A percentile compares a stretch with the other conserved stretches of the same genome.
These are phyloP conservation scores for Acacia confusa DNA, from an alignment of 306 rosid species.

Conservation along the genomic window DNA sequence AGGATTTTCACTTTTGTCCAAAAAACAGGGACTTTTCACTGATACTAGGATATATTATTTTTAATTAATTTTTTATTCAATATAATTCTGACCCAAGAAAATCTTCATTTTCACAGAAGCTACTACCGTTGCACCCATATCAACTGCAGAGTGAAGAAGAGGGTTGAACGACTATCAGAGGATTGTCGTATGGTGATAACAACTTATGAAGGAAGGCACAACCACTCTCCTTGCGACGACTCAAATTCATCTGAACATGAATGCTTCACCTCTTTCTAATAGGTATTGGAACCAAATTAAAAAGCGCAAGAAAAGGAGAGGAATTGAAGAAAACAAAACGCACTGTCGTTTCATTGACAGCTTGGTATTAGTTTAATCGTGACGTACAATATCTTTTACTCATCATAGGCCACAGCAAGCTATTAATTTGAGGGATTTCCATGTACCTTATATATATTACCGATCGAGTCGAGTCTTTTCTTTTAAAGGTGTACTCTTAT, in stretches of 20 bases:
- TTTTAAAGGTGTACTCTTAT: neutral
- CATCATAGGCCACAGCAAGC: conserved; percentile 7
- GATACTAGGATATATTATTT: neutral
- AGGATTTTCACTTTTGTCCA: no score
- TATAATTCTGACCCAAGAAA: neutral
- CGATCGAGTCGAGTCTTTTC: neutral
- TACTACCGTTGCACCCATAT: conserved; percentile 93
- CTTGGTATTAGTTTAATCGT: conserved; percentile 1
- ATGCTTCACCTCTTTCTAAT: conserved; percentile 73
- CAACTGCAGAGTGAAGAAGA: conserved; percentile 94
- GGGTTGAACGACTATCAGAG: conserved; percentile 92
- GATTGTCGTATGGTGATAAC: conserved; percentile 99
- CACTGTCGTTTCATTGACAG: neutral
- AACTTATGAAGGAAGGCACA: conserved; percentile 98
- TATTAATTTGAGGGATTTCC: conserved; percentile 1
- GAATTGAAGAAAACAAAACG: neutral
- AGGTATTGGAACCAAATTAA: neutral
- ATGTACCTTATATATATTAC: neutral
- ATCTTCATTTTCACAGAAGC: conserved; percentile 60
- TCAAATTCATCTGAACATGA: conserved; percentile 91
- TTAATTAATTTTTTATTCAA: neutral
- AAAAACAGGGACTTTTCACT: no score
- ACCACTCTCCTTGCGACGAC: conserved; percentile 91
- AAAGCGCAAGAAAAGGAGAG: neutral
- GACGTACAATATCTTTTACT: neutral